These are phyloP conservation scores for Phlebiopsis flavidoalba DNA, from an alignment of 768 basidiomycete species.

Conservation along the genomic window DNA sequence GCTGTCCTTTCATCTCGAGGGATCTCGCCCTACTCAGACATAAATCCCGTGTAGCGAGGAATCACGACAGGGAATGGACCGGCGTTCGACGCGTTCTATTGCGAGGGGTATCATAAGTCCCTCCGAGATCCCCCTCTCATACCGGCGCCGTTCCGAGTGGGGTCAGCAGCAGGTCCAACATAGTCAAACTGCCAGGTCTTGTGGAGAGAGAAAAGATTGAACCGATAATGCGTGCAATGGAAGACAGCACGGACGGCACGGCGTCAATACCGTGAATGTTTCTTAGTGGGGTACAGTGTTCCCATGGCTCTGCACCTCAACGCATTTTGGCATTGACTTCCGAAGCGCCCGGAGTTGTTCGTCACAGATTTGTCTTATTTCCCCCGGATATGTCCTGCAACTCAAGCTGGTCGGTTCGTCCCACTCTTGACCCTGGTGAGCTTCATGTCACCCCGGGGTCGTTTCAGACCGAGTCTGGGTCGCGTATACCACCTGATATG, in stretches of 20 bases:
- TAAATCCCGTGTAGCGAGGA: background rate
- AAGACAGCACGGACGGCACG: constrained; percentile 60
- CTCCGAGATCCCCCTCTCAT: constrained; percentile 21
- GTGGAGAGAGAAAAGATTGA: constrained; percentile 74
- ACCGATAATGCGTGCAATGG: constrained; percentile 56
- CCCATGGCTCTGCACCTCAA: background rate
- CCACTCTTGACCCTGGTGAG: constrained; percentile 71
- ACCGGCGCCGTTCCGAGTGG: constrained; percentile 18
- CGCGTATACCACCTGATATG: background rate
- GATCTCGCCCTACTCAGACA: background rate
- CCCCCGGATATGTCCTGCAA: constrained; percentile 60
- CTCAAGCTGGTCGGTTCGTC: constrained; percentile 51
- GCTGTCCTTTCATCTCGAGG: background rate
- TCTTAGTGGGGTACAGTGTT: constrained; percentile 63
- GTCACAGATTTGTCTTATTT: constrained; percentile 50
- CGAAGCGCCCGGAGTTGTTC: background rate
- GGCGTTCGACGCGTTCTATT: constrained; percentile 18
- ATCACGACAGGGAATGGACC: constrained; percentile 5
- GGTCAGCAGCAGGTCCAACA: constrained; percentile 46
- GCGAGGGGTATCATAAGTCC: constrained; percentile 28
- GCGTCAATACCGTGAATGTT: constrained; percentile 71
- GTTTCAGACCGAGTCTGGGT: background rate
- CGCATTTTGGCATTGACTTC: background rate
- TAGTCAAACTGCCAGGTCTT: constrained; percentile 69
- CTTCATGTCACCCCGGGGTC: background rate